Conservation (phyloP, 1,284 basidiomycete genomes). For the Mrakiaceae sp. region DNA sequence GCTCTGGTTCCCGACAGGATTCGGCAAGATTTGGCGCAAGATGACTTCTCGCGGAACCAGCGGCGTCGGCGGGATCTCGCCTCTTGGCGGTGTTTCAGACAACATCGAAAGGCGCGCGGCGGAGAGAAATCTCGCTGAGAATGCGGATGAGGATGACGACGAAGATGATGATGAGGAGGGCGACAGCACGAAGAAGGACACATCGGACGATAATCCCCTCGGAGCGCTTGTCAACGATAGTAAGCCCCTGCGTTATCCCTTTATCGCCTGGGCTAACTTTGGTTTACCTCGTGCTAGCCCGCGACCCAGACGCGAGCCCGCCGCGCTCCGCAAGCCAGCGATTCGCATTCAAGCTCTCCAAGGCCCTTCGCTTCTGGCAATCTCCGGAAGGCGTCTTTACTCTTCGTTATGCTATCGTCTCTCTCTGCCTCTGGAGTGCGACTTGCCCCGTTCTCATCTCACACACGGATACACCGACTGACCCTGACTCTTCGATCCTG, state of each 20-base stretch:
- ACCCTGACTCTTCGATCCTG: background rate
- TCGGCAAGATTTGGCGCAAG: constrained; percentile 33
- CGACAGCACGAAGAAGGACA: background rate
- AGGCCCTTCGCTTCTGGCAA: constrained; percentile 22
- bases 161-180: constrained; percentile 1
- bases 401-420: constrained; percentile 46
- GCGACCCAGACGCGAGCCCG: constrained; percentile 30
- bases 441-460: background rate
- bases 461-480: too few species aligned
- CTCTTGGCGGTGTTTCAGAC: too few species aligned
- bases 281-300: background rate
- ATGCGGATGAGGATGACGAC: background rate
- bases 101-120: too few species aligned
- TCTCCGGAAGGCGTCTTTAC: constrained; percentile 38
- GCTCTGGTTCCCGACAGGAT: constrained; percentile 37
- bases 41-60: constrained; percentile 18
- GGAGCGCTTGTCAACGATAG: background rate
- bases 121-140: background rate
- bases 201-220: background rate
- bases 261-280: background rate
- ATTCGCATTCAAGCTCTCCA: constrained; percentile 22
- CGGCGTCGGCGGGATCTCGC: too few species aligned
- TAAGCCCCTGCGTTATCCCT: too few species aligned
- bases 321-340: constrained; percentile 28
- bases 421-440: constrained; percentile 43